Base-by-base conservation (phyloP, 2,329 filamentous ascomycete species). In the Cladosporium sp. region DNA sequence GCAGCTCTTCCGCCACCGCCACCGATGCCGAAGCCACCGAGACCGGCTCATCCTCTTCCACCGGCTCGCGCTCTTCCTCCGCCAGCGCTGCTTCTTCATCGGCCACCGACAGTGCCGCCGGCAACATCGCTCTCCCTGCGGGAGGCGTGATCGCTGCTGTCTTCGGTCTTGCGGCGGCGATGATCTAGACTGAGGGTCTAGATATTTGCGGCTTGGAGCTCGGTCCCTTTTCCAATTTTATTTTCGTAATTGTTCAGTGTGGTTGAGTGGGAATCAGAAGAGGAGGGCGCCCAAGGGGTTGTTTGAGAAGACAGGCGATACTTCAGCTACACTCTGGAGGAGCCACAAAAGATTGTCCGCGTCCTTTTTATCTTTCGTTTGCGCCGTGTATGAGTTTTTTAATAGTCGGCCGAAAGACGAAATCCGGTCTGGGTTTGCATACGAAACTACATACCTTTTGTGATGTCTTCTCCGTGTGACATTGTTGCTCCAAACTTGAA, bases 141-240 rank as follows among this genome's bases (percentile, higher is more conserved):
- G 67, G 67, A 26, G 66, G 60, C 6, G 26, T 67, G 21, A 52
- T 72, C 10, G 70, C 69, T 31, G 70, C 67, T 7, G 28, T 69
- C 5, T 64, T 70, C 14, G 69, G 69, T 31, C 37, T 69, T 29
- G 68, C 59, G 23, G 69, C 67, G 55, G 40, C 67, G 23, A 37
- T 70, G 40, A 23, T 46, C 67, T 67, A 57, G 57, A n/a, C 8
- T 35, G 46, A 28, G 5, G 1, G 23, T 52, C 12, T 26, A 5
- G 12, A 10, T 29, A 10, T 29, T 16, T 52, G 0, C 5, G 33
- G 16, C 18, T 18, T 21, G 6, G 18, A 44, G 37, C 6, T 44
- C 18, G 40, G 21, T 21, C 21, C 1, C 23, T 46, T 16, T 52
- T 35, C 12, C 3, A 53, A 10, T 52, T 33, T 16, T 18, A 7